A percentile compares a stretch with the other conserved stretches of the same genome.
Conservation (phyloP, 2,329 filamentous ascomycete genomes). For the Cladophialophora chaetospira region DNA sequence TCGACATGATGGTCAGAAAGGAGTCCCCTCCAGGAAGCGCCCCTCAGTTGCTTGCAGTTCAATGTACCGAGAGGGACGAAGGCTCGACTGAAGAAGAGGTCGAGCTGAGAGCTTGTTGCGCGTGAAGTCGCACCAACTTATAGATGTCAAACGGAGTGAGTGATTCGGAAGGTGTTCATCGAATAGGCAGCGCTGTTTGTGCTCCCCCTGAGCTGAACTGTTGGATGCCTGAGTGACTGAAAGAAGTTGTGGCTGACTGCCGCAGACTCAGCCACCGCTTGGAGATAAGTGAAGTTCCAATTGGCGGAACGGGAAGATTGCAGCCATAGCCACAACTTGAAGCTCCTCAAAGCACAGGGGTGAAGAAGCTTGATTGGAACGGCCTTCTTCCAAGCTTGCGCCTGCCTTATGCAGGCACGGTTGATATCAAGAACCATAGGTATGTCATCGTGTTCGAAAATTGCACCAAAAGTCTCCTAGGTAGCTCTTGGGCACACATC, state of each 20-base stretch:
- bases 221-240: not conserved
- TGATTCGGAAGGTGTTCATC: not conserved
- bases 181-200: constrained; percentile 4
- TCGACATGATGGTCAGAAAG: constrained; percentile 16
- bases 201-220: not conserved
- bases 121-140: constrained; percentile 1
- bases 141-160: not conserved
- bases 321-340: not conserved
- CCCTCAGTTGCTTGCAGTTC: not conserved
- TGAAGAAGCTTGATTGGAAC: not conserved
- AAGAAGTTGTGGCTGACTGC: not conserved
- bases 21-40: not conserved
- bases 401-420: not conserved
- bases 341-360: not conserved
- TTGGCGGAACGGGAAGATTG: not conserved
- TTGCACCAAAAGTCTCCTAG: not conserved
- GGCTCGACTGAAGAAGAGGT: not conserved
- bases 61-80: not conserved
- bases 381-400: not conserved
- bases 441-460: not conserved
- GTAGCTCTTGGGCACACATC: too few relatives aligned
- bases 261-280: not conserved
- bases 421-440: not conserved
- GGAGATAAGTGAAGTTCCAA: too few relatives aligned
- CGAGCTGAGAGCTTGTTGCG: not conserved